These are phyloP conservation scores for Stagonosporopsis vannaccii DNA, from an alignment of 2,329 filamentous ascomycete genomes.

Conservation along the genomic window DNA sequence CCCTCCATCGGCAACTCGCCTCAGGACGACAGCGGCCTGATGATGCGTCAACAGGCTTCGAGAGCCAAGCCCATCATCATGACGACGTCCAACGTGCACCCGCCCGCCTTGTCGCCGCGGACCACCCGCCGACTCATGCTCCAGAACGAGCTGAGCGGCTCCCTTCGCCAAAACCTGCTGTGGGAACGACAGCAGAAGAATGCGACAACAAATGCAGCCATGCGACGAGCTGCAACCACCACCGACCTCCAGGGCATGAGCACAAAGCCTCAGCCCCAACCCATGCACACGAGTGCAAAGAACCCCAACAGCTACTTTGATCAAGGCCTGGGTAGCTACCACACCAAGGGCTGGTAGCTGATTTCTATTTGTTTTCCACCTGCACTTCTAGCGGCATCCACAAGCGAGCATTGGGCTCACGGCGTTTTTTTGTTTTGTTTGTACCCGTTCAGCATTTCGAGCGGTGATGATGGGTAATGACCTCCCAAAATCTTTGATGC, in stretches of 20 bases:
- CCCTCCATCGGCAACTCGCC: constrained; percentile 69
- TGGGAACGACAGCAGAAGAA: constrained; percentile 97
- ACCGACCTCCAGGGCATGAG: constrained; percentile 89
- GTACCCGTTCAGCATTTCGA: constrained; percentile 23
- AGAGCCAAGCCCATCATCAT: constrained; percentile 83
- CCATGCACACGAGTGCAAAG: constrained; percentile 55
- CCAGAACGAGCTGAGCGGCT: constrained; percentile 91
- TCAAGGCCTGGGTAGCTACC: constrained; percentile 78
- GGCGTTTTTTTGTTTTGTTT: constrained; percentile 40
- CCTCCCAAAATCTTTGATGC: constrained; percentile 45
- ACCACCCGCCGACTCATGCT: constrained; percentile 96
- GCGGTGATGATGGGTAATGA: constrained; percentile 40
- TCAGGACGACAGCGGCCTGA: constrained; percentile 62
- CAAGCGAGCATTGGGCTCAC: constrained; percentile 40
- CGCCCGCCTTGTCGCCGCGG: constrained; percentile 83
- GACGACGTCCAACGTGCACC: constrained; percentile 71
- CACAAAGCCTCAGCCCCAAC: constrained; percentile 66
- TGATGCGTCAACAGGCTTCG: constrained; percentile 64
- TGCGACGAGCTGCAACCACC: constrained; percentile 62
- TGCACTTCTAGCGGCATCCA: constrained; percentile 49
- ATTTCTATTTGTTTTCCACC: constrained; percentile 29
- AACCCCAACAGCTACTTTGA: constrained; percentile 82
- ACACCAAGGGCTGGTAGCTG: constrained; percentile 81
- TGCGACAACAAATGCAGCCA: constrained; percentile 82
- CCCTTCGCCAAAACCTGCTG: constrained; percentile 86